Conservation (phyloP, 192 early-diverging fungal species). For the Helicostylum pulchrum region DNA sequence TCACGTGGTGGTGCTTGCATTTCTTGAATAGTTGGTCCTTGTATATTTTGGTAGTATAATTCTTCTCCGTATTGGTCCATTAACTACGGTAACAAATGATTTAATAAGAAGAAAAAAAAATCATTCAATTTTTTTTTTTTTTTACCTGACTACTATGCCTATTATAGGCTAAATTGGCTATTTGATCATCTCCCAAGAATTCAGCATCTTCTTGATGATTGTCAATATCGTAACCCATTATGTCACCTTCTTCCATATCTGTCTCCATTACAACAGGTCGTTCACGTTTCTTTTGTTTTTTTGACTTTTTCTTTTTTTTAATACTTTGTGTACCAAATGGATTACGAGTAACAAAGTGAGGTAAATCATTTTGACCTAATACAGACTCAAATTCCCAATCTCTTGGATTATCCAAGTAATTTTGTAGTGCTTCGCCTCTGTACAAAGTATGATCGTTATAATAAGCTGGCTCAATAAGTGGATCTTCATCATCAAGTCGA, state of each 20-base stretch:
- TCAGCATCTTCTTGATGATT: constrained; percentile 26
- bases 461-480: constrained; percentile 20
- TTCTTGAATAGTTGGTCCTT: constrained; percentile 12
- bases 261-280: constrained; percentile 15
- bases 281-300: constrained; percentile 4
- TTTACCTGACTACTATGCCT: constrained; percentile 20
- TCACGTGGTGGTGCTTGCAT: constrained; percentile 14
- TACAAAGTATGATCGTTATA: constrained; percentile 26
- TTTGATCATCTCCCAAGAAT: constrained; percentile 30
- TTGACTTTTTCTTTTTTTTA: constrained; percentile 4
- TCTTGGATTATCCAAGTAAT: constrained; percentile 2
- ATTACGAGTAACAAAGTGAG: constrained; percentile 25
- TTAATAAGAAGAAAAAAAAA: neutral
- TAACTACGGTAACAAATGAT: neutral
- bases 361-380: constrained; percentile 14
- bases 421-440: constrained; percentile 13
- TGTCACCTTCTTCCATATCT: constrained; percentile 18
- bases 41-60: neutral
- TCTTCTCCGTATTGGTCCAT: constrained; percentile 19
- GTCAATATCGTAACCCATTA: neutral
- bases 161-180: constrained; percentile 20
- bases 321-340: constrained; percentile 24
- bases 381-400: constrained; percentile 21
- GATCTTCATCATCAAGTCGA: constrained; percentile 22
- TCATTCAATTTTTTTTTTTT: neutral